Evolutionary conservation across 108 stramenopile species (phyloP).

Genomic region (Nannochloropsis oceanica): DNA sequence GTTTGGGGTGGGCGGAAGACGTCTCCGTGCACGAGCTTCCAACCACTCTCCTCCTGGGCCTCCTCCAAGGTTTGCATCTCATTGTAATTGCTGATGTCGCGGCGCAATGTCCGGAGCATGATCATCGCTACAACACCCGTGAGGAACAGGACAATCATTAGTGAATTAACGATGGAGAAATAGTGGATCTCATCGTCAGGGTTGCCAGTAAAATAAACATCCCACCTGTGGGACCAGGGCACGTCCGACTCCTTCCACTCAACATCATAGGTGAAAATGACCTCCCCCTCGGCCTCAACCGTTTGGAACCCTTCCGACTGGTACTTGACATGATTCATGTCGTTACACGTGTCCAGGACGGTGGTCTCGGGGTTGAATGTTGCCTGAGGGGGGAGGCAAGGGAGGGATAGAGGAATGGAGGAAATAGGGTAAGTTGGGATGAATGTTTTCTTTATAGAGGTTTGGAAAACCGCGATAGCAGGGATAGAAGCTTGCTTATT

Average conservation of each 20-base stretch:
- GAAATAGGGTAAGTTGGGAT: neutral
- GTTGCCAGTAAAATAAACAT: constrained; percentile 64
- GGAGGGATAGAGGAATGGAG: neutral
- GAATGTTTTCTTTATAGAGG: neutral
- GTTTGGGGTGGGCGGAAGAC: constrained; percentile 79
- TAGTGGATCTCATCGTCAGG: constrained; percentile 91
- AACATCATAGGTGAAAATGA: constrained; percentile 97
- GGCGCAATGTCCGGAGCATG: constrained; percentile 75
- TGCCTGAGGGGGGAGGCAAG: neutral
- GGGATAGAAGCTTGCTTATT: neutral
- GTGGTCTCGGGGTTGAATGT: neutral
- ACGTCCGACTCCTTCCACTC: constrained; percentile 66
- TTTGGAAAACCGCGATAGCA: neutral
- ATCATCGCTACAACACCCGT: constrained; percentile 79
- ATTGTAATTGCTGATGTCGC: constrained; percentile 89
- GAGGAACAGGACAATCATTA: constrained; percentile 95
- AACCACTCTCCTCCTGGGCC: constrained; percentile 87
- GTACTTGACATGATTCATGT: neutral
- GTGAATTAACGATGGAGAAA: constrained; percentile 94
- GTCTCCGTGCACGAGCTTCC: constrained; percentile 96
- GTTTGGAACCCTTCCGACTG: constrained; percentile 26
- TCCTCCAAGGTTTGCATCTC: constrained; percentile 46
- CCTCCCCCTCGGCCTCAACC: constrained; percentile 2
- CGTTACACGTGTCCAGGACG: neutral
- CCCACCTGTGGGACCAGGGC: constrained; percentile 95